phyloP scores from a whole-genome alignment of 169 alveolate species.

The Plasmodium malariae region DNA sequence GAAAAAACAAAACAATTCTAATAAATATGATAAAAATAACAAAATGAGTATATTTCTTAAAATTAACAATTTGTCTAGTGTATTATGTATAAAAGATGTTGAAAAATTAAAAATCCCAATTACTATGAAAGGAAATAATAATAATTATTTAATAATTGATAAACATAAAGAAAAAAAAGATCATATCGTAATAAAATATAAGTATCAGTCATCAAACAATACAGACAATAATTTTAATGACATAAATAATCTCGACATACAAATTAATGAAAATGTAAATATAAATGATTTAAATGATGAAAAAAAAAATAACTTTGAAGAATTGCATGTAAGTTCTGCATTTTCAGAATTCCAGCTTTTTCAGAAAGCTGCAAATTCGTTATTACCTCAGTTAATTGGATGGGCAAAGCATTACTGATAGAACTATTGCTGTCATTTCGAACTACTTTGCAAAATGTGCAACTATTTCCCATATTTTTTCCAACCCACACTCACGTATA shows the following conservation, averaged over 20 bases:
- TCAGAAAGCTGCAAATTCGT: constrained; percentile 71
- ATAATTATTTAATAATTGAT: constrained; percentile 57
- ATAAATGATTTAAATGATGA: constrained; percentile 48
- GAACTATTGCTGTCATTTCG: no score
- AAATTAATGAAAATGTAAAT: constrained; percentile 31
- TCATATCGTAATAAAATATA: constrained; percentile 65
- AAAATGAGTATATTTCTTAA: constrained; percentile 63
- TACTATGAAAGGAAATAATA: constrained; percentile 46
- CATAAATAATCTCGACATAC: constrained; percentile 30
- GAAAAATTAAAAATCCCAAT: constrained; percentile 62
- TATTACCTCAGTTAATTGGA: constrained; percentile 62
- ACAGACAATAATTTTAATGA: constrained; percentile 50
- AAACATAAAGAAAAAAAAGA: constrained; percentile 67
- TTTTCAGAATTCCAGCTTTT: constrained; percentile 65
- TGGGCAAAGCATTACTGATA: constrained; percentile 61
- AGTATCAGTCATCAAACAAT: constrained; percentile 41
- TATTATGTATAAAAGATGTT: constrained; percentile 37
- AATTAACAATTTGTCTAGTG: constrained; percentile 54
- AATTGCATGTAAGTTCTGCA: constrained; percentile 54
- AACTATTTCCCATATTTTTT: no score
- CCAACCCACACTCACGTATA: neutral
- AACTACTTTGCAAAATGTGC: neutral
- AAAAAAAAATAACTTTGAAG: constrained; percentile 50
- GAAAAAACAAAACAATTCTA: constrained; percentile 72
- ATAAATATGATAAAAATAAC: constrained; percentile 66